Percentiles rank a stretch among this genome's conserved stretches.
Evolutionary conservation across 1,139 yeast species (phyloP).

Genomic region (Pichia sp.): DNA sequence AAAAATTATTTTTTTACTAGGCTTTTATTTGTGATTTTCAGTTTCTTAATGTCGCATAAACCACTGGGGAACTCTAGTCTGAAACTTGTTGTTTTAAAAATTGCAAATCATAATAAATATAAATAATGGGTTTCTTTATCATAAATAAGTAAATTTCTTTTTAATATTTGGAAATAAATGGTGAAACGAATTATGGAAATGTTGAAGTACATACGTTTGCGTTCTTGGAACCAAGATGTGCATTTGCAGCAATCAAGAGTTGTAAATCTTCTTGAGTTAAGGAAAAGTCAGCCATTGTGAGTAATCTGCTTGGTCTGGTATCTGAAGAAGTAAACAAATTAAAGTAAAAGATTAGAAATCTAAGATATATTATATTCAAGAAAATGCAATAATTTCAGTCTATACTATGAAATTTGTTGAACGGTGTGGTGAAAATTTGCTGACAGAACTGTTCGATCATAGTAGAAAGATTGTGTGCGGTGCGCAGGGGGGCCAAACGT

Average conservation of each 20-base stretch:
- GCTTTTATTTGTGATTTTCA: neutral
- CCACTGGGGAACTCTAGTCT: no score
- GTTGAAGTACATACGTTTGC: constrained; percentile 69
- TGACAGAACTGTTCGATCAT: neutral
- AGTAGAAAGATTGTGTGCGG: neutral
- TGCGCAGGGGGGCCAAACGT: neutral
- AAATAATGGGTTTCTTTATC: neutral
- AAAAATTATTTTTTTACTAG: no score
- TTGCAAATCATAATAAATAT: neutral
- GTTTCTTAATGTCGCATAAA: no score
- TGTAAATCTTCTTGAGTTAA: constrained; percentile 96
- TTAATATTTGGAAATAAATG: neutral
- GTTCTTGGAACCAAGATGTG: constrained; percentile 99
- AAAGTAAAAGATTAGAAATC: neutral
- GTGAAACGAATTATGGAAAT: neutral
- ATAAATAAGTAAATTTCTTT: neutral
- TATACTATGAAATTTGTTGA: neutral
- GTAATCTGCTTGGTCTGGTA: constrained; percentile 13
- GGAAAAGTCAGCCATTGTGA: constrained; percentile 31
- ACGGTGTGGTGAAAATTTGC: neutral
- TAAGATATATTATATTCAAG: neutral
- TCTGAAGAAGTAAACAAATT: constrained; percentile 1
- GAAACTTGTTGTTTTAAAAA: neutral
- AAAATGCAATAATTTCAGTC: neutral
- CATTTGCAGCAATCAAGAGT: constrained; percentile 99